Percentiles rank a stretch among this genome's conserved stretches.
phyloP scores from a whole-genome alignment of 148 eudicot genomes.

The Pharnaceum exiguum region DNA sequence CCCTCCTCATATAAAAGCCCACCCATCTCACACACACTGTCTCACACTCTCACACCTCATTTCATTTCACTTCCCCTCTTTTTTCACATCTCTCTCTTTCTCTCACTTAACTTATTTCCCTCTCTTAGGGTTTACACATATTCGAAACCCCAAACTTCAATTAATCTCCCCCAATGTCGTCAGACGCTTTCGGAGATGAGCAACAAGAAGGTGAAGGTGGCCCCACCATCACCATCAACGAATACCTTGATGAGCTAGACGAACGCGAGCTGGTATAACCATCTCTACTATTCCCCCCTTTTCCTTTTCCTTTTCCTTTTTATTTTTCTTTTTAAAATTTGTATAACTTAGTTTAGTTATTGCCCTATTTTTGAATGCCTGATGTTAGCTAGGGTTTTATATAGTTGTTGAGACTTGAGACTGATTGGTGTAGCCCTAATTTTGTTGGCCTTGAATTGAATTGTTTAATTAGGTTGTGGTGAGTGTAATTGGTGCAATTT shows the following conservation, averaged over 20 bases:
- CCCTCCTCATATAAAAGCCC: slow-evolving; percentile 18
- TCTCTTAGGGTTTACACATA: slow-evolving; percentile 5
- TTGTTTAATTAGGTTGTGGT: too few species aligned
- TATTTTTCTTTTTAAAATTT: slow-evolving; percentile 11
- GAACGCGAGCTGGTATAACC: slow-evolving; percentile 71
- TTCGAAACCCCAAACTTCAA: neutral
- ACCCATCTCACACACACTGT: neutral
- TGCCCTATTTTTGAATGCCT: neutral
- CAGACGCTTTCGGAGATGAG: slow-evolving; percentile 67
- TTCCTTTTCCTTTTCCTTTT: neutral
- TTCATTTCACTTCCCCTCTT: neutral
- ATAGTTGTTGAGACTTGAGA: neutral
- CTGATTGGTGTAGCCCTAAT: too few species aligned
- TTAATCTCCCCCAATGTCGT: too few species aligned
- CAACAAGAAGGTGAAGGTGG: slow-evolving; percentile 22
- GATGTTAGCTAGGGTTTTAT: too few species aligned
- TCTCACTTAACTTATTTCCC: neutral
- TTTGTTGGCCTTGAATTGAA: too few species aligned
- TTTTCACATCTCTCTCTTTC: neutral
- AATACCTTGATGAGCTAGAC: slow-evolving; percentile 72
- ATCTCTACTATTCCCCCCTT: neutral
- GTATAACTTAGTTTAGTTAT: neutral
- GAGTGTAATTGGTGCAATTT: too few species aligned
- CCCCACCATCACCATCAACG: slow-evolving; percentile 53
- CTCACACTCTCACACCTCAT: neutral